phyloP scores from a whole-genome alignment of 1,139 yeast species.

The Saccharomyces pastorianus region DNA sequence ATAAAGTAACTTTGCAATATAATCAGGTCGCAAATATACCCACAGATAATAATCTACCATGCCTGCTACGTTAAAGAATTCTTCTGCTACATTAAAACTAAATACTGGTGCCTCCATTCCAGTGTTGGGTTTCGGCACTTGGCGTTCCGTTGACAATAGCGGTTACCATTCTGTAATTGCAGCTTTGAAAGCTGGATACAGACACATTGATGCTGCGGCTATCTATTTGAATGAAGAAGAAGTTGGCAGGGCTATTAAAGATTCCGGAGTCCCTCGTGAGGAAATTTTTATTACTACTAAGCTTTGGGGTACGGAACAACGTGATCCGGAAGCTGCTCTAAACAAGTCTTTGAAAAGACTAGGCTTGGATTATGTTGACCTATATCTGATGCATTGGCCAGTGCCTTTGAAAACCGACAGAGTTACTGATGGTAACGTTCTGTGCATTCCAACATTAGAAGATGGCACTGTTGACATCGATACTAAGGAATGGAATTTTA shows the following conservation, averaged over 20 bases:
- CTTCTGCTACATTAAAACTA: slow-evolving; percentile 36
- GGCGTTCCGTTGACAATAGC: slow-evolving; percentile 56
- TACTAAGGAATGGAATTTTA: slow-evolving; percentile 47
- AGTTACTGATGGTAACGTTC: slow-evolving; percentile 33
- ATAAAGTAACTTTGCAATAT: background rate
- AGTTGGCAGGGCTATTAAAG: slow-evolving; percentile 60
- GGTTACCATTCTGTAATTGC: slow-evolving; percentile 50
- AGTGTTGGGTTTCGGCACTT: slow-evolving; percentile 70
- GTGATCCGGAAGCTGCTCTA: slow-evolving; percentile 50
- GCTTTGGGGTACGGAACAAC: slow-evolving; percentile 63
- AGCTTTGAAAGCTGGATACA: slow-evolving; percentile 64
- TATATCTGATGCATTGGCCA: slow-evolving; percentile 88
- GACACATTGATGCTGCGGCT: slow-evolving; percentile 75
- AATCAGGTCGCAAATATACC: background rate
- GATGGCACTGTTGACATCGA: slow-evolving; percentile 39
- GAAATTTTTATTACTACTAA: slow-evolving; percentile 76
- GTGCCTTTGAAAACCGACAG: slow-evolving; percentile 43
- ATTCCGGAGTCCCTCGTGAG: slow-evolving; percentile 60
- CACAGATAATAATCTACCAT: background rate
- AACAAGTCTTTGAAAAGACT: slow-evolving; percentile 56
- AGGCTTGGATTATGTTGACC: slow-evolving; percentile 73
- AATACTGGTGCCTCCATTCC: slow-evolving; percentile 64
- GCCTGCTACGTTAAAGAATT: slow-evolving; percentile 17
- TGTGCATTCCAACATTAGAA: slow-evolving; percentile 35
- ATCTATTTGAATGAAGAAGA: slow-evolving; percentile 58